These are phyloP conservation scores for Senna tora DNA, from an alignment of 306 rosid species.

Conservation along the genomic window DNA sequence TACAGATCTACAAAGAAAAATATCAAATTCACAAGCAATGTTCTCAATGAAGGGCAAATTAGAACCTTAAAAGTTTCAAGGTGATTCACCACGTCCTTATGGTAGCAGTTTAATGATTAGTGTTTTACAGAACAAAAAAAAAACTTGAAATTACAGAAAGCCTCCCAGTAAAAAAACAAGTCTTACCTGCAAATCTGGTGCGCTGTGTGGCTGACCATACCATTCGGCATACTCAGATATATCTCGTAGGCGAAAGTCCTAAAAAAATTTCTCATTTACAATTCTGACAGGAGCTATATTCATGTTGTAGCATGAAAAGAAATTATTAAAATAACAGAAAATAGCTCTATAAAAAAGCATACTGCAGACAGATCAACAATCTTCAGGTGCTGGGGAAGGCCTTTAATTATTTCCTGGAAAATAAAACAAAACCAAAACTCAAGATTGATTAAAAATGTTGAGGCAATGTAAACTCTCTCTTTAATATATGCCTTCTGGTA, in stretches of 20 bases:
- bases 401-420: conserved; percentile 85
- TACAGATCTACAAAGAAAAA: neutral
- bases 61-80: conserved; percentile 21
- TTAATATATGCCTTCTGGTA: conserved; percentile 8
- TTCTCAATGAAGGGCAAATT: conserved; percentile 16
- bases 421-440: conserved; percentile 30
- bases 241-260: conserved; percentile 93
- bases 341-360: conserved; percentile 41
- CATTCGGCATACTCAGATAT: conserved; percentile 86
- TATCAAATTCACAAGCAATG: neutral
- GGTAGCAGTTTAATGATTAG: neutral
- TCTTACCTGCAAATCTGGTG: conserved; percentile 79
- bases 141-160: neutral
- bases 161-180: neutral
- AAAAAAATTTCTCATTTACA: conserved; percentile 38
- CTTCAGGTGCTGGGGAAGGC: conserved; percentile 83
- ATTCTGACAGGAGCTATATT: conserved; percentile 24
- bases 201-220: conserved; percentile 91
- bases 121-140: neutral
- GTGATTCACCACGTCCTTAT: neutral
- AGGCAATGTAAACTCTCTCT: neutral
- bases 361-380: conserved; percentile 99
- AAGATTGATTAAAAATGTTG: conserved; percentile 16
- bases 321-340: conserved; percentile 5
- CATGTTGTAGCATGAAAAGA: conserved; percentile 5